Evolutionary conservation across 2,329 filamentous ascomycete genomes (phyloP).

Genomic region (Xylaria polymorpha): DNA sequence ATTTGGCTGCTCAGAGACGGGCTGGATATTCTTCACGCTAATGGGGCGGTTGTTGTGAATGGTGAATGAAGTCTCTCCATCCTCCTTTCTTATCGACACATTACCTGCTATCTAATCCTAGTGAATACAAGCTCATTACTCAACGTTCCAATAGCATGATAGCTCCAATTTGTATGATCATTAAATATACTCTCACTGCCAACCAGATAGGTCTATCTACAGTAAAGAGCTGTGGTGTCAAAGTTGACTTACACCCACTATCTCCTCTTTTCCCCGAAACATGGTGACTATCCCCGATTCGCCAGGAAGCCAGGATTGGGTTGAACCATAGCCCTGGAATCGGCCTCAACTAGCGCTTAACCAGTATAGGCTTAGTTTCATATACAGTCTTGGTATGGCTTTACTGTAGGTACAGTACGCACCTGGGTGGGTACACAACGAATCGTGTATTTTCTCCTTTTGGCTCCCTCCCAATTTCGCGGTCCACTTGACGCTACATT

Average conservation of each 20-base stretch:
- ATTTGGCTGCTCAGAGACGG: too few relatives aligned
- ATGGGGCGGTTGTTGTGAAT: neutral
- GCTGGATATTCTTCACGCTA: neutral
- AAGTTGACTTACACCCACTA: neutral
- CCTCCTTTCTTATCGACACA: neutral
- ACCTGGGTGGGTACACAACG: slow-evolving; percentile 21
- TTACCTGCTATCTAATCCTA: neutral
- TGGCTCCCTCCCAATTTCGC: slow-evolving; percentile 4
- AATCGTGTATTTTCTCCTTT: neutral
- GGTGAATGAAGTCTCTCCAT: neutral
- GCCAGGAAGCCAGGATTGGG: slow-evolving; percentile 4
- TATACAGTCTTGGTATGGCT: too few relatives aligned
- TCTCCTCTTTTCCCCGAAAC: neutral
- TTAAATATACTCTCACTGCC: neutral
- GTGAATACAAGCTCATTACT: neutral
- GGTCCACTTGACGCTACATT: slow-evolving; percentile 8
- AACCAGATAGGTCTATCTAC: neutral
- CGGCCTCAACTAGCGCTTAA: neutral
- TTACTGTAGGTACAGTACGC: too few relatives aligned
- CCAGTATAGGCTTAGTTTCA: slow-evolving; percentile 19
- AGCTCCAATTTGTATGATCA: neutral
- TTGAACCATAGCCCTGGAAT: neutral
- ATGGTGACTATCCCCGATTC: neutral
- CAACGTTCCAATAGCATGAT: neutral
- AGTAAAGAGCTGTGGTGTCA: neutral